Base-by-base conservation (phyloP, 768 basidiomycete genomes). In the Mycena latifolia region DNA sequence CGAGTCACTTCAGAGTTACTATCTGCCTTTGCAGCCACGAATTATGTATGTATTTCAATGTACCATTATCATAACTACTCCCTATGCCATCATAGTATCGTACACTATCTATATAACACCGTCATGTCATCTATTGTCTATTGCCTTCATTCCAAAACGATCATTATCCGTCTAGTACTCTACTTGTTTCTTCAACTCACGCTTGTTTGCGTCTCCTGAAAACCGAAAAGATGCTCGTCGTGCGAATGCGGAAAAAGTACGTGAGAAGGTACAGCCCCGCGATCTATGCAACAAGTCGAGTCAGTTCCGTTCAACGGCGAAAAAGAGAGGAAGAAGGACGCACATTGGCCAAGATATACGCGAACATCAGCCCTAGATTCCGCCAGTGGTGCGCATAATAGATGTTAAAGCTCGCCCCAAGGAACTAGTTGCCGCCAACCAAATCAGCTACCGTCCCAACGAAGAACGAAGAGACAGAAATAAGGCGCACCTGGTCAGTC, bases 381-480 rank as follows among this genome's bases (percentile, higher is more conserved):
- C 86, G 75, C 86, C 87, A 89, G 48, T 82, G 80, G 52, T 78
- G 71, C 28, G 77, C 77, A 48, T 90, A 93, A 50, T 74, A 81
- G 33, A 93, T 89, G 69, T 89, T 90, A 77, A 93, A 91, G 66
- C 71, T 78, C 11, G 69, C 65, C 4, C 70, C 77, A 55, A 92
- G 77, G 80, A 86, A 92, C 69, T 69, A 24, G n/a, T n/a, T n/a
- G n/a, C n/a, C n/a, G 5, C 8, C 11, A 27, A 22, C 15, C 27
- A 46, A 28, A 62, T 33, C 53, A 51, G 22, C n/a, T 5, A 35
- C 24, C 45, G 12, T n/a, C 9, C 9, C 27, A n/a, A n/a, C n/a
- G n/a, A n/a, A n/a, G n/a, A n/a, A n/a, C 7, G 46, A 20, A 33
- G 20, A 51, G 18, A 15, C 11, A 27, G 18, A n/a, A 12, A 31